Evolutionary conservation across 805 yeast genomes (phyloP).

Genomic region (Cyberlindnera meyerae): DNA sequence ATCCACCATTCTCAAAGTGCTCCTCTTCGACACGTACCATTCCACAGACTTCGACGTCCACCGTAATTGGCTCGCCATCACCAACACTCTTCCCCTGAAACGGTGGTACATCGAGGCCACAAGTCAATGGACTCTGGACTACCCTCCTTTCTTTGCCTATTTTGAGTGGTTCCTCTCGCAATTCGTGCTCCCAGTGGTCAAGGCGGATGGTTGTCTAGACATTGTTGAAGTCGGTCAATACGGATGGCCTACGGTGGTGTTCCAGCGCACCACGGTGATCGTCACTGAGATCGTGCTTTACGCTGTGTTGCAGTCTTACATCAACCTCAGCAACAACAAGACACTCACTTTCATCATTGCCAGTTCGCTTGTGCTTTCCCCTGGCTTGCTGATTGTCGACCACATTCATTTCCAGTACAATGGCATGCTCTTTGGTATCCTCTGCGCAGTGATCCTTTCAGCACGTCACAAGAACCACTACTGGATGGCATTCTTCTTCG

Average conservation of each 20-base stretch:
- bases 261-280: constrained; percentile 80
- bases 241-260: constrained; percentile 74
- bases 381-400: constrained; percentile 86
- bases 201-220: constrained; percentile 71
- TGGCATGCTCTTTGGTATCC: constrained; percentile 84
- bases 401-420: constrained; percentile 97
- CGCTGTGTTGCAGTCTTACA: constrained; percentile 64
- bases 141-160: constrained; percentile 97
- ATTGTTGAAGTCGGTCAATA: constrained; percentile 61
- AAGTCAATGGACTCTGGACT: constrained; percentile 90
- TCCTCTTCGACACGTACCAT: constrained; percentile 74
- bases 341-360: constrained; percentile 65
- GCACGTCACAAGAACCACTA: constrained; percentile 58
- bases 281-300: constrained; percentile 69
- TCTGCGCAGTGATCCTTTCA: constrained; percentile 66
- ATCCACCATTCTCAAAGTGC: constrained; percentile 50
- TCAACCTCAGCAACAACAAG: constrained; percentile 42
- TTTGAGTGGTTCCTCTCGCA: constrained; percentile 80
- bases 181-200: constrained; percentile 60
- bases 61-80: constrained; percentile 94
- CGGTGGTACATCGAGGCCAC: constrained; percentile 82
- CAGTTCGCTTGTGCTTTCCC: constrained; percentile 76
- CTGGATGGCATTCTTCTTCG: constrained; percentile 62
- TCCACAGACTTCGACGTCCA: constrained; percentile 98
- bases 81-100: constrained; percentile 63